These are phyloP conservation scores for Creolimax fragrantissima DNA, from an alignment of 78 protist genomes.

Conservation along the genomic window DNA sequence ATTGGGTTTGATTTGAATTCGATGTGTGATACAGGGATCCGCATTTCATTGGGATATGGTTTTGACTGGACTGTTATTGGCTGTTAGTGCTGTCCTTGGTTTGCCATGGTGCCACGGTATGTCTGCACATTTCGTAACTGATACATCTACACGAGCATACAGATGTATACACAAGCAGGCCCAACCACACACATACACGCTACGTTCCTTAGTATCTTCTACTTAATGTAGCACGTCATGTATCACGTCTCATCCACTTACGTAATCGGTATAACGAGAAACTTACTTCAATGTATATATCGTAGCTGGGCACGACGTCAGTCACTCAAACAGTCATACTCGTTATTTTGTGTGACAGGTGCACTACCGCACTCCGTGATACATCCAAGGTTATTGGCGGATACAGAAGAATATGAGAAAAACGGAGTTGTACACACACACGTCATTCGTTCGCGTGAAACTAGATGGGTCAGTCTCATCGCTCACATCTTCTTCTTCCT, in stretches of 20 bases:
- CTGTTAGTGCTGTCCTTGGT: slow-evolving; percentile 1
- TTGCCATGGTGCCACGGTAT: slow-evolving; percentile 23
- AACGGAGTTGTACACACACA: not conserved
- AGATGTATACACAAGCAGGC: not conserved
- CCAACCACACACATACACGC: not conserved
- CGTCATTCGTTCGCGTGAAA: not conserved
- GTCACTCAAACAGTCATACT: no score
- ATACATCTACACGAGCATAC: not conserved
- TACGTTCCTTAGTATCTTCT: no score
- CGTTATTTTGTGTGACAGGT: no score
- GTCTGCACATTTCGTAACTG: no score
- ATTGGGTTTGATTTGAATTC: no score
- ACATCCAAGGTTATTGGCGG: not conserved
- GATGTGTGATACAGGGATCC: no score
- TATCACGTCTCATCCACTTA: no score
- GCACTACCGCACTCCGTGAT: slow-evolving; percentile 5
- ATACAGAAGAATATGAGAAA: not conserved
- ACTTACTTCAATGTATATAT: no score
- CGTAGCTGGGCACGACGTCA: no score
- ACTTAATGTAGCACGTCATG: no score
- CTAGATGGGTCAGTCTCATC: not conserved
- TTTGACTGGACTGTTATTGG: not conserved
- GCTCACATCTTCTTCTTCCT: not conserved
- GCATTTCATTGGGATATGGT: slow-evolving; percentile 26
- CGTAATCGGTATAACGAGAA: no score